Evolutionary conservation across 2,329 filamentous ascomycete genomes (phyloP), one percentile per base, ranked within the genome.

Genomic region (Trichoderma breve): DNA sequence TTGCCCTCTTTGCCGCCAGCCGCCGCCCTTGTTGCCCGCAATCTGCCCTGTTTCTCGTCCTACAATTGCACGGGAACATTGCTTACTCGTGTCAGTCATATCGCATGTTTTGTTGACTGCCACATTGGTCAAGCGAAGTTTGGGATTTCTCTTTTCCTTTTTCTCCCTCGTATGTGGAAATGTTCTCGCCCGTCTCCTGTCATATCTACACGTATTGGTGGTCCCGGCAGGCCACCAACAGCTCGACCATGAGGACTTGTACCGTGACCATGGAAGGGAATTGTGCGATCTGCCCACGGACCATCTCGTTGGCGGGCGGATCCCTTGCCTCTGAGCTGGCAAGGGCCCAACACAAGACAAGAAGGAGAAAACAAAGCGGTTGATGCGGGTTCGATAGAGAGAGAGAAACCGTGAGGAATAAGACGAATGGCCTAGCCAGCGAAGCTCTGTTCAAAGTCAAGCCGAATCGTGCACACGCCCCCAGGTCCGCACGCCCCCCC

Each of bases 271-370:
- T 53, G 51, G 51, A 34, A 71, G 32, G 53, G 30, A 71, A 62
- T 60, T 71, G 34, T 65, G 53, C 61, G 62, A 65, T 65, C 69
- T 71, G 60, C 69, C 51, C 69, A 63, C 69, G 69, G 69, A 65
- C 69, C 69, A 53, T 58, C 34, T 51, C 26, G 68, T 36, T 57
- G 61, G 60, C 60, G 61, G 61, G 69, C 60, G 69, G 69, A 71
- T 65, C 69, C 61, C 34, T 60, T 47, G 7, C 60, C 68, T 70
- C 70, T 71, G 70, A 71, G 70, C 36, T 71, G 70, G 70, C 70
- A 71, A 71, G 55, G 70, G 62, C 62, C 70, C 39, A 68, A 68
- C 57, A 60, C 53, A 69, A 61, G 64, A 72, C 53, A 72, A 67
- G 64, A 61, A 66, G 70, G 61, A 61, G 58, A 67, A 55, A 60